Evolutionary conservation across 371 early-diverging fungal species (phyloP).

Genomic region (Thermomucor indicae-seudaticae): DNA sequence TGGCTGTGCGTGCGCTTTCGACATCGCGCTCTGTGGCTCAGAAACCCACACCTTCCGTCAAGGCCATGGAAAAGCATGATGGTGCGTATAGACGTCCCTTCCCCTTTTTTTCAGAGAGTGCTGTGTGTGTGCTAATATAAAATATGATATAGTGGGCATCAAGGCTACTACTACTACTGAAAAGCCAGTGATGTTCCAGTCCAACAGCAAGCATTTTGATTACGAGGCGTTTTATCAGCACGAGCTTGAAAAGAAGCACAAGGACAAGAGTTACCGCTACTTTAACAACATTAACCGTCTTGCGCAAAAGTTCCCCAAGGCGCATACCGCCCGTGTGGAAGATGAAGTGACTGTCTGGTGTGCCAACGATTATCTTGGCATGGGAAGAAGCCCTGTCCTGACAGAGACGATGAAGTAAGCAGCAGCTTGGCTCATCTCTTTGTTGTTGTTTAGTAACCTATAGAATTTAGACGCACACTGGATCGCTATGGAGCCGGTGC

Average conservation of each 20-base stretch:
- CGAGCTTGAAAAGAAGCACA: conserved; percentile 91
- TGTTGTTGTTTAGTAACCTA: neutral
- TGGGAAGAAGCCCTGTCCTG: conserved; percentile 86
- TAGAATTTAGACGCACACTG: conserved; percentile 58
- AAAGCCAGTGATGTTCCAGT: conserved; percentile 36
- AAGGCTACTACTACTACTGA: too few relatives aligned
- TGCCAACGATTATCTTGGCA: conserved; percentile 97
- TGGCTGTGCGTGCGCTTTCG: conserved; percentile 56
- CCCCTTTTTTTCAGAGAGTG: conserved; percentile 3
- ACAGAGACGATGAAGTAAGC: conserved; percentile 86
- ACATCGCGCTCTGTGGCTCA: conserved; percentile 30
- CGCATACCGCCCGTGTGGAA: conserved; percentile 84
- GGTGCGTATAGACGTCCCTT: neutral
- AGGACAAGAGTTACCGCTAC: conserved; percentile 96
- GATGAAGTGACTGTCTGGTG: conserved; percentile 98
- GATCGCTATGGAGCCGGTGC: conserved; percentile 97
- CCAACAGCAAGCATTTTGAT: conserved; percentile 66
- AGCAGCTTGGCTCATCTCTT: neutral
- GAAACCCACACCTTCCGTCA: conserved; percentile 41
- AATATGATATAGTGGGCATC: too few relatives aligned
- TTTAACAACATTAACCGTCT: conserved; percentile 99
- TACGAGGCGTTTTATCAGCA: conserved; percentile 83
- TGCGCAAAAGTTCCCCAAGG: conserved; percentile 87
- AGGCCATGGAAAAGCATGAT: conserved; percentile 43
- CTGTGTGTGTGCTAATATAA: too few relatives aligned